Evolutionary conservation across 331 rosid genomes (phyloP).

Genomic region (Quercus tomentella): DNA sequence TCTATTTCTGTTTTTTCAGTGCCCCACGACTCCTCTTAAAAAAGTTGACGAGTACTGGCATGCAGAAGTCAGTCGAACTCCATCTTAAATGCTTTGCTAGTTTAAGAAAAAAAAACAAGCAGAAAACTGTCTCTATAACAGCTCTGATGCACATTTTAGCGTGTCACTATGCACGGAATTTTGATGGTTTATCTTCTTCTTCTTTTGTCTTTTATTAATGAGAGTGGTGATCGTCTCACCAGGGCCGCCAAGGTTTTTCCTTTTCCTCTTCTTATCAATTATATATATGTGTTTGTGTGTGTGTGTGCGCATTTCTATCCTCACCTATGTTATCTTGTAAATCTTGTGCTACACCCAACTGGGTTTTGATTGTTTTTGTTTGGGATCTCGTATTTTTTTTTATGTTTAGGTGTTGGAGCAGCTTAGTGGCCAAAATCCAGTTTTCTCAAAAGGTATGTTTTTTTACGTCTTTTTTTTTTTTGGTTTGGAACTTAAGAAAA

Average conservation of each 20-base stretch:
- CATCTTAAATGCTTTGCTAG: too few relatives aligned
- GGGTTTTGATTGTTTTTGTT: background rate
- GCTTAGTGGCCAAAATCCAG: conserved; percentile 76
- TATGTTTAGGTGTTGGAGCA: conserved; percentile 65
- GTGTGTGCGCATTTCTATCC: background rate
- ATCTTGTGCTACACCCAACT: background rate
- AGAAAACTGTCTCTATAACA: too few relatives aligned
- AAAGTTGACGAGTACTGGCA: too few relatives aligned
- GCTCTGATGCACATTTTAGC: too few relatives aligned
- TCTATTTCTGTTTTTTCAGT: too few relatives aligned
- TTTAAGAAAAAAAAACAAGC: too few relatives aligned
- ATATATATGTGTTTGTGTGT: too few relatives aligned
- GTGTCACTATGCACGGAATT: too few relatives aligned
- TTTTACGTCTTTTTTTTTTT: background rate
- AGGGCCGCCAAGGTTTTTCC: conserved; percentile 72
- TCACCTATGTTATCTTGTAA: background rate
- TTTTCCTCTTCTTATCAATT: background rate
- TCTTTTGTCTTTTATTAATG: conserved; percentile 26
- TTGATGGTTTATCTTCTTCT: too few relatives aligned
- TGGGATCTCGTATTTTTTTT: background rate
- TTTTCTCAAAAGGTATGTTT: conserved; percentile 69
- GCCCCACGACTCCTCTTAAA: too few relatives aligned
- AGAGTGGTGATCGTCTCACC: conserved; percentile 94
- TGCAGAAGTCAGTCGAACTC: too few relatives aligned
- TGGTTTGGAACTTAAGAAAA: background rate